Evolutionary conservation across 495 filamentous ascomycete species (phyloP), one percentile per base, ranked within the genome.

Genomic region (Bacidia rubella): DNA sequence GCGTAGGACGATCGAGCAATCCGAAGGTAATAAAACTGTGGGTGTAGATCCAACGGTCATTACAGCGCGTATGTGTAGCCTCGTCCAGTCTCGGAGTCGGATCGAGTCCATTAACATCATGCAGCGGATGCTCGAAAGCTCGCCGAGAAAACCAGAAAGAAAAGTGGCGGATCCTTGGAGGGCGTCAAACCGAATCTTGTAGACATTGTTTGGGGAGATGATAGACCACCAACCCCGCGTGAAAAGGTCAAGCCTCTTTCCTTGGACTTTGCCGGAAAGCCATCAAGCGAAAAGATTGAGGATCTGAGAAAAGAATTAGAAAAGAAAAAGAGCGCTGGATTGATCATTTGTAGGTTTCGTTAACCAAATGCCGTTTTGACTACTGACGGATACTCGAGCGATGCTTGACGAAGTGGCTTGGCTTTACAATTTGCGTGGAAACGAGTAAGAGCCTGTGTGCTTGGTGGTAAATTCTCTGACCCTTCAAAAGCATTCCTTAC

Each of bases 331-430:
- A 82, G 80, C 21, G 76, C 82, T 22, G 90, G 86, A 3, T 87
- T 97, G 52, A 76, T 99, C 55, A 76, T 99, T 40, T 95, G 87
- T 80, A 72, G 12, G 70, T 50, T 39, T 23, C 22, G 2, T 11
- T 23, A 20, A 39, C 45, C 20, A n/a, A 11, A 44, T 17, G 10
- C 17, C 12, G 7, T 2, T 40, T 17, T 10, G 1, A 22, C 22
- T 22, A 48, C 19, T 39, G 12, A 47, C 17, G 11, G 43, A 17
- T 5, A 20, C 48, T 11, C 22, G 53, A 80, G 77, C 78, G 15
- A 90, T 95, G 85, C 77, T 99, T 25, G 93, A 99, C 61, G 93
- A 99, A 62, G 83, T 97, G 61, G 93, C 93, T 26, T 99, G 93
- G 93, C 72, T 99, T 38, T 97, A 90, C 67, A 99, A 99, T 68